Base-by-base conservation (phyloP, 2,329 filamentous ascomycete genomes). In the Colletotrichum camelliae region DNA sequence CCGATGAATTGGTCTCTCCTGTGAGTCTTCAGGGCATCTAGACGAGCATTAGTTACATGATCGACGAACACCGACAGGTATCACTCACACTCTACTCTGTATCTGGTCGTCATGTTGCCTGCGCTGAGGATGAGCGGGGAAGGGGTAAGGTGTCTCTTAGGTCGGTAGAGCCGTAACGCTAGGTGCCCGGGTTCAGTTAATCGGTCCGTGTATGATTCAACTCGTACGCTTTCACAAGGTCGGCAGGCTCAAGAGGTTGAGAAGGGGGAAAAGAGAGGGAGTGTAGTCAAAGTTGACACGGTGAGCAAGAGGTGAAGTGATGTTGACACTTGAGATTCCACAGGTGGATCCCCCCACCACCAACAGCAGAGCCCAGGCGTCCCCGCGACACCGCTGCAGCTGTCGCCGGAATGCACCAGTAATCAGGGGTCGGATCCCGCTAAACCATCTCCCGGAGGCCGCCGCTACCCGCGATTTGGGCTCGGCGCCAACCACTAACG, bases 1-100 rank as follows among this genome's bases (percentile, higher is more conserved):
- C 94, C 89, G 85, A 96, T 95, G 81, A 98, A 92, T 84, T 98
- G 96, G 84, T 98, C 96, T 83, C 96, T 90, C 71, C 96, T 92
- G 87, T 98, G 96, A 68, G 96, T 96, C 90, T 98, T 92, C 81
- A 91, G 88, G 62, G 90, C 89, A 87, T 92, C 90, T 92, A 78
- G 24, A 70, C 68, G 2, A 67, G 18, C 29, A 72, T 75, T 74
- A 80, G 77, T 79, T 61, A 27, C 64, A 29, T 24, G 12, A 4
- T 27, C 27, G 21, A 43, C 70, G 18, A 21, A 48, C 13, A 48
- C n/a, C 43, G 43, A 18, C n/a, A 48, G 9, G 43, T 2, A 12
- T 12, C 65, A 86, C 92, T 86, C 84, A 95, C 93, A 96, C 86
- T 96, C 94, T 78, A 96, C 94, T 77, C 92, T 89, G 81, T 93